Percentiles rank a stretch among this genome's conserved stretches.
These are phyloP conservation scores for Mortierella sp. DNA, from an alignment of 371 early-diverging fungal genomes.

Conservation along the genomic window DNA sequence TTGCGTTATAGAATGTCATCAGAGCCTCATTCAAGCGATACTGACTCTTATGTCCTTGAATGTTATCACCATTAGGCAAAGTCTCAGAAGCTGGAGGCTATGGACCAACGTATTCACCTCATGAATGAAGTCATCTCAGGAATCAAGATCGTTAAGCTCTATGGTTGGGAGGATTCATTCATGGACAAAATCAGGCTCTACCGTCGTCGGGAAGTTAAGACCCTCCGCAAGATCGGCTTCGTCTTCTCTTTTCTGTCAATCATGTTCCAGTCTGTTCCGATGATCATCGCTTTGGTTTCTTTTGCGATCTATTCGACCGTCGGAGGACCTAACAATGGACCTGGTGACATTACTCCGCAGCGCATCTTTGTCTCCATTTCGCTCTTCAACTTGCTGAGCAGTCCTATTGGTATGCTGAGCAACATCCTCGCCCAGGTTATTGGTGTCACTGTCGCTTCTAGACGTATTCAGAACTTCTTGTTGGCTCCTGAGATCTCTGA, in stretches of 20 bases:
- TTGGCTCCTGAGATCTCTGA: conserved; percentile 69
- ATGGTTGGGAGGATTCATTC: conserved; percentile 59
- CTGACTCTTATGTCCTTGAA: too few species aligned
- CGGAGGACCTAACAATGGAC: conserved; percentile 34
- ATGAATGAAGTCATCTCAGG: conserved; percentile 63
- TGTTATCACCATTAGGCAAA: conserved; percentile 30
- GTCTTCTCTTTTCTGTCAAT: conserved; percentile 57
- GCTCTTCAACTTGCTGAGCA: conserved; percentile 42
- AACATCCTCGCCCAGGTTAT: conserved; percentile 43
- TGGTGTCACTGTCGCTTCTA: conserved; percentile 36
- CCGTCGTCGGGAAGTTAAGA: conserved; percentile 39
- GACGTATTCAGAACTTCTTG: conserved; percentile 74
- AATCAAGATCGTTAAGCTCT: conserved; percentile 65
- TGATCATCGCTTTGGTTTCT: conserved; percentile 50
- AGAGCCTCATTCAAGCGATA: too few species aligned
- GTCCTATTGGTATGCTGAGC: conserved; percentile 40
- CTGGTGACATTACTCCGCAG: conserved; percentile 40
- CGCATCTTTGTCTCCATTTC: conserved; percentile 55
- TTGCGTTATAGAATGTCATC: too few species aligned
- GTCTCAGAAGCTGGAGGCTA: conserved; percentile 38
- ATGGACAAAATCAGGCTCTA: conserved; percentile 30
- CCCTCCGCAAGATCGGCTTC: conserved; percentile 43
- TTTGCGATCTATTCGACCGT: conserved; percentile 43
- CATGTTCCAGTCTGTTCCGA: conserved; percentile 71
- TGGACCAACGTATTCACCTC: conserved; percentile 47